These are phyloP conservation scores for Mortierella alpina DNA, from an alignment of 192 early-diverging fungal species.

Conservation along the genomic window DNA sequence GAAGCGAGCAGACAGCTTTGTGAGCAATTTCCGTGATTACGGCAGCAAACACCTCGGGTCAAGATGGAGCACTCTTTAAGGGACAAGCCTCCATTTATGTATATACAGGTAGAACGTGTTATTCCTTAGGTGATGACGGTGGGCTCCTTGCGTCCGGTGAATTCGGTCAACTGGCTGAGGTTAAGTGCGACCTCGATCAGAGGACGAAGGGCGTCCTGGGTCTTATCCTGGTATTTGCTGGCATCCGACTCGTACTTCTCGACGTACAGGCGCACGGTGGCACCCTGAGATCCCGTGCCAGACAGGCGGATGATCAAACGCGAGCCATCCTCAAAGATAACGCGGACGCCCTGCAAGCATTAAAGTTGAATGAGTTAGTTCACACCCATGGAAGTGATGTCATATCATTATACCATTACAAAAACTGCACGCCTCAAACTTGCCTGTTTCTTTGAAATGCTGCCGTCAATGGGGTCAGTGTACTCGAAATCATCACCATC, in stretches of 20 bases:
- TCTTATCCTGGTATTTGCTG: constrained; percentile 70
- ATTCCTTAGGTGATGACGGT: constrained; percentile 87
- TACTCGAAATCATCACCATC: constrained; percentile 92
- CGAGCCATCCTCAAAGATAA: constrained; percentile 92
- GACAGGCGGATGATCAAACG: constrained; percentile 92
- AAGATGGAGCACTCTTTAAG: too few species aligned
- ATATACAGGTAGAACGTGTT: too few species aligned
- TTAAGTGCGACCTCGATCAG: constrained; percentile 87
- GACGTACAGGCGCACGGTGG: constrained; percentile 95
- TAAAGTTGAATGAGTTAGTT: background rate
- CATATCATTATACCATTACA: background rate
- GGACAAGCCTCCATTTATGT: too few species aligned
- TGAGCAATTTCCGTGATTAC: too few species aligned
- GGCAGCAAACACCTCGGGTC: too few species aligned
- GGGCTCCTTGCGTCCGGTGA: constrained; percentile 88
- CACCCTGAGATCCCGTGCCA: constrained; percentile 95
- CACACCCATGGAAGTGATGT: background rate
- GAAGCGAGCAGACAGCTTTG: too few species aligned
- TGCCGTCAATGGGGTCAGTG: constrained; percentile 91
- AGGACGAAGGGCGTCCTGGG: constrained; percentile 88
- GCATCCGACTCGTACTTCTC: constrained; percentile 85
- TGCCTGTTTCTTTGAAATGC: constrained; percentile 84
- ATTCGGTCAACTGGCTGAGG: constrained; percentile 79
- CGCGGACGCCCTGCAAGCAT: constrained; percentile 77
- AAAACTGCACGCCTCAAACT: background rate